Conservation (phyloP, 768 basidiomycete genomes). For the Termitomyces heimii region DNA sequence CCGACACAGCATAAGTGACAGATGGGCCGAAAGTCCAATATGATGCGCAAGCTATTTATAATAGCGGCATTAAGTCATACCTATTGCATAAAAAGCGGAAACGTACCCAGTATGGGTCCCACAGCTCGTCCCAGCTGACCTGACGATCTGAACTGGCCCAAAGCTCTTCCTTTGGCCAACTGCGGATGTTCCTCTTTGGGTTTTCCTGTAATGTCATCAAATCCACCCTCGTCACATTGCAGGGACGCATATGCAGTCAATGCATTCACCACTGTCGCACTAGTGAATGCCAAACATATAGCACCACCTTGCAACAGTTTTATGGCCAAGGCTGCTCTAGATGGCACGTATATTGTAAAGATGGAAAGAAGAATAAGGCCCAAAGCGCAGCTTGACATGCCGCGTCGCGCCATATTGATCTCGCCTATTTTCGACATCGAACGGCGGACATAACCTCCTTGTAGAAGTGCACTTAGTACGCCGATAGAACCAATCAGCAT, state of each 20-base stretch:
- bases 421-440: conserved; percentile 72
- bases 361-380: conserved; percentile 68
- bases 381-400: conserved; percentile 66
- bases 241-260: conserved; percentile 88
- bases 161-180: conserved; percentile 77
- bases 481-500: conserved; percentile 84
- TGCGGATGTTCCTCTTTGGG: conserved; percentile 49
- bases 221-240: conserved; percentile 73
- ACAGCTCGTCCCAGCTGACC: conserved; percentile 93
- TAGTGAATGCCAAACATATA: conserved; percentile 86
- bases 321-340: conserved; percentile 37
- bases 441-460: conserved; percentile 93
- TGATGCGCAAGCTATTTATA: conserved; percentile 70
- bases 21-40: conserved; percentile 90
- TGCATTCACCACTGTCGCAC: conserved; percentile 91
- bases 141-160: conserved; percentile 85
- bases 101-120: conserved; percentile 82
- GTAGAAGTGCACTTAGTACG: conserved; percentile 81
- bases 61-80: conserved; percentile 13
- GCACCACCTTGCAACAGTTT: conserved; percentile 64
- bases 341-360: conserved; percentile 52
- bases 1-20: conserved; percentile 62
- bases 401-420: conserved; percentile 76
- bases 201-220: conserved; percentile 55
- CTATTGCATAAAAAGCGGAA: conserved; percentile 9